Percentiles rank a stretch among this genome's conserved stretches.
Conservation (phyloP, 495 filamentous ascomycete genomes). For the Physcia stellaris region DNA sequence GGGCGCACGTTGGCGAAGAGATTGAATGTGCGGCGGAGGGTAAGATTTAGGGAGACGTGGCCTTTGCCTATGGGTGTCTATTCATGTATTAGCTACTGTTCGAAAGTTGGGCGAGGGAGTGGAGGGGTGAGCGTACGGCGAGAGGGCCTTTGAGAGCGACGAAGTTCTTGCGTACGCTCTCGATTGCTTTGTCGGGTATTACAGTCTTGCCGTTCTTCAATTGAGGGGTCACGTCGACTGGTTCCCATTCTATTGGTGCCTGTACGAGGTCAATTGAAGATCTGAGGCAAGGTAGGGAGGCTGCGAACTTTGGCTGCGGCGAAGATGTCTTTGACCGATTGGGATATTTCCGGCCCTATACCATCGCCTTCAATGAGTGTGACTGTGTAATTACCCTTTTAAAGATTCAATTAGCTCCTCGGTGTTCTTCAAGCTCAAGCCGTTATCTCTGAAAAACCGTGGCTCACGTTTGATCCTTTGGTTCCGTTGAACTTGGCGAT, state of each 20-base stretch:
- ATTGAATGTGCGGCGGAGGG: slow-evolving; percentile 96
- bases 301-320: slow-evolving; percentile 69
- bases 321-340: slow-evolving; percentile 97
- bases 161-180: slow-evolving; percentile 81
- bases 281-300: slow-evolving; percentile 6
- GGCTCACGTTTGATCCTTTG: slow-evolving; percentile 69
- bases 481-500: slow-evolving; percentile 87
- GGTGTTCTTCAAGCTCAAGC: neutral
- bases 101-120: slow-evolving; percentile 4
- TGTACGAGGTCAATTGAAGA: slow-evolving; percentile 31
- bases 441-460: neutral
- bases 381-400: slow-evolving; percentile 83
- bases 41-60: slow-evolving; percentile 97
- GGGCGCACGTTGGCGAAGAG: slow-evolving; percentile 98
- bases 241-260: slow-evolving; percentile 92
- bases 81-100: too few relatives aligned
- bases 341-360: slow-evolving; percentile 94
- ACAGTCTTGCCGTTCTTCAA: slow-evolving; percentile 86
- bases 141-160: slow-evolving; percentile 95
- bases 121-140: slow-evolving; percentile 48
- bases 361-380: slow-evolving; percentile 97
- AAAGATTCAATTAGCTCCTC: slow-evolving; percentile 1
- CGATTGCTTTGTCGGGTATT: slow-evolving; percentile 81
- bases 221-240: slow-evolving; percentile 86
- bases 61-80: slow-evolving; percentile 96